Evolutionary conservation across 2,329 filamentous ascomycete genomes (phyloP).

Genomic region (Fusarium miscanthi): DNA sequence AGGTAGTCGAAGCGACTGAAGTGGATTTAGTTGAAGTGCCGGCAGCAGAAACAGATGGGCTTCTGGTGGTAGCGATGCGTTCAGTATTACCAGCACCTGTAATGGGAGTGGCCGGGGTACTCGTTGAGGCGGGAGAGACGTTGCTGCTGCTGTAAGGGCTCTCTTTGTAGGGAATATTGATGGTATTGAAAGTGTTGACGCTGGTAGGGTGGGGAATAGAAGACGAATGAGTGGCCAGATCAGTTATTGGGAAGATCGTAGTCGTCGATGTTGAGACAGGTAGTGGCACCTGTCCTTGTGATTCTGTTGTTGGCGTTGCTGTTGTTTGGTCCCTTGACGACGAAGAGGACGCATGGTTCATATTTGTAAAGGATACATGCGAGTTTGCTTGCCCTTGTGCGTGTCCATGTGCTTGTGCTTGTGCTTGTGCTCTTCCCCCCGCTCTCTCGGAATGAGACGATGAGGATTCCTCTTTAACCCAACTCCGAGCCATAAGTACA

Average conservation of each 20-base stretch:
- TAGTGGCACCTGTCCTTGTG: not conserved
- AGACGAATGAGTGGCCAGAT: slow-evolving; percentile 14
- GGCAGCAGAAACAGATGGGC: slow-evolving; percentile 11
- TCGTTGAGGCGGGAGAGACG: slow-evolving; percentile 31
- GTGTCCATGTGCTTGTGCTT: slow-evolving; percentile 5
- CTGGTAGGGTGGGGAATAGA: slow-evolving; percentile 5
- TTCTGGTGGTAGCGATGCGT: slow-evolving; percentile 2
- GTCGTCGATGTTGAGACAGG: not conserved
- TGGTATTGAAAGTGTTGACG: slow-evolving; percentile 8
- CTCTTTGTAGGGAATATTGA: slow-evolving; percentile 28
- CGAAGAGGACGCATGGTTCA: slow-evolving; percentile 19
- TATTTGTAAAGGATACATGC: slow-evolving; percentile 20
- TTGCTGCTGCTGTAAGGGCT: slow-evolving; percentile 35
- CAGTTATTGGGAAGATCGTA: slow-evolving; percentile 10
- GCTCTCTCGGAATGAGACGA: slow-evolving; percentile 35
- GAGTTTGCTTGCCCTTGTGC: not conserved
- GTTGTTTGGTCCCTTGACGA: slow-evolving; percentile 10
- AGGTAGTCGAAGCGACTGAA: not conserved
- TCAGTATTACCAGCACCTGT: slow-evolving; percentile 11
- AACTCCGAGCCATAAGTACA: slow-evolving; percentile 32
- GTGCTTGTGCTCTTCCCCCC: slow-evolving; percentile 9
- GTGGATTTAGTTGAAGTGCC: not conserved
- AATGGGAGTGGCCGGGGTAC: slow-evolving; percentile 28
- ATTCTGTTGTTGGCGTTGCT: slow-evolving; percentile 4
- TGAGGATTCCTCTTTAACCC: slow-evolving; percentile 38